These are phyloP conservation scores for Apophysomyces ossiformis DNA, from an alignment of 371 early-diverging fungal genomes.

Conservation along the genomic window DNA sequence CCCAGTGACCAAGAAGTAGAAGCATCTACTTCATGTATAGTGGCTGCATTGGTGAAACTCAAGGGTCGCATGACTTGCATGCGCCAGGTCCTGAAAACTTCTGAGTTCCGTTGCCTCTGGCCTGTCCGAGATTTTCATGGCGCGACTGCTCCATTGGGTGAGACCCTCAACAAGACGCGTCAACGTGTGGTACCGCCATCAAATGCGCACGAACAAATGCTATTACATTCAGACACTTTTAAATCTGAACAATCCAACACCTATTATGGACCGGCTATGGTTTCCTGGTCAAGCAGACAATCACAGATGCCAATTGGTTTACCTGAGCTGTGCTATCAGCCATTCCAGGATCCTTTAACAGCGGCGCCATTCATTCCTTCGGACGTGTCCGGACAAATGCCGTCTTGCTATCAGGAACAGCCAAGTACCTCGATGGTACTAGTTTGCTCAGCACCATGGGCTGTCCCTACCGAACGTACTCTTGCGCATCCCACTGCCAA, in stretches of 20 bases:
- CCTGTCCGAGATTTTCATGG: constrained; percentile 17
- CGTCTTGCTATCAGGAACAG: not conserved
- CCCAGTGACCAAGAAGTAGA: constrained; percentile 3
- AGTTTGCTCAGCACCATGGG: no score
- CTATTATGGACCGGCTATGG: not conserved
- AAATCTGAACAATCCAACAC: not conserved
- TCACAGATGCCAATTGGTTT: not conserved
- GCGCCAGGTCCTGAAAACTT: constrained; percentile 21
- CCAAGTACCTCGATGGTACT: no score
- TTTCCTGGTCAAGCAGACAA: not conserved
- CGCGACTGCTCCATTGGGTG: constrained; percentile 15
- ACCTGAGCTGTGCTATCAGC: not conserved
- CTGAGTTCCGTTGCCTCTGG: constrained; percentile 25
- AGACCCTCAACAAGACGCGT: constrained; percentile 4
- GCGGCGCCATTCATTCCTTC: not conserved
- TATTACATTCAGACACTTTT: not conserved
- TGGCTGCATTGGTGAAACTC: constrained; percentile 27
- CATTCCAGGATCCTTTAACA: no score
- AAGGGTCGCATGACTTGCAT: constrained; percentile 25
- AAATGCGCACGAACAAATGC: not conserved
- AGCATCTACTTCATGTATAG: constrained; percentile 18
- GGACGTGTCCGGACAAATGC: not conserved
- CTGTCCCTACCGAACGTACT: no score
- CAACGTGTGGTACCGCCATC: not conserved
- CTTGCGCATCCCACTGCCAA: no score